Evolutionary conservation across 495 filamentous ascomycete species (phyloP), one percentile per base, ranked within the genome.

Genomic region (Letharia lupina): DNA sequence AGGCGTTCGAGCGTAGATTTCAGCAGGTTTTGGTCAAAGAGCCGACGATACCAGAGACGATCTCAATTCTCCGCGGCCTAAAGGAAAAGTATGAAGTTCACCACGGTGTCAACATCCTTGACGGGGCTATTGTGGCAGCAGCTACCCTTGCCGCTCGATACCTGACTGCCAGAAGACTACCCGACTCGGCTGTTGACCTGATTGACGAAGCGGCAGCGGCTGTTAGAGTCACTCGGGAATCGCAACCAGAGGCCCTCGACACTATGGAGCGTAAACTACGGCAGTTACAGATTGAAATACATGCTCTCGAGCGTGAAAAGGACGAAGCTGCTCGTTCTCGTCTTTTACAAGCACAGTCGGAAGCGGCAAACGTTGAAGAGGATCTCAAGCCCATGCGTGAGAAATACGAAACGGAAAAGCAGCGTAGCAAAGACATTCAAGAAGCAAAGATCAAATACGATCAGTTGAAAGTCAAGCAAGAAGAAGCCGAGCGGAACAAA

Each of bases 1-100:
- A 90, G 56, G 94, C 94, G 58, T 98, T 98, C 73, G 94, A 98
- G 75, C 91, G 95, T 72, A 90, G 94, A 73, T 98, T 98, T 81
- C 94, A 98, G 75, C 94, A 98, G 75, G 93, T 98, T 41, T 76
- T 98, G 42, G 91, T 97, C 72, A 96, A 95, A 73, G 94, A 98
- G 74, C 94, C 94, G 2, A 77, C 86, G 8, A 86, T 97, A 52
- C 75, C 86, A 1, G 94, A 98, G 76, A 98, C 94, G 5, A 86
- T 98, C 69, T 98, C 94, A 4, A 98, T 98, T 73, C 88, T 98
- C 20, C 89, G 94, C 80, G 94, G 94, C 67, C 78, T 98, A 65
- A 98, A 98, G 77, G 93, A 97, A 73, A 91, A 91, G 71, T 98
- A 96, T 76, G 94, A 98, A 75, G 90, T 95, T 23, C 94, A 98